Conservation (phyloP, 2,329 filamentous ascomycete genomes). For the Arachnomyces sp. region DNA sequence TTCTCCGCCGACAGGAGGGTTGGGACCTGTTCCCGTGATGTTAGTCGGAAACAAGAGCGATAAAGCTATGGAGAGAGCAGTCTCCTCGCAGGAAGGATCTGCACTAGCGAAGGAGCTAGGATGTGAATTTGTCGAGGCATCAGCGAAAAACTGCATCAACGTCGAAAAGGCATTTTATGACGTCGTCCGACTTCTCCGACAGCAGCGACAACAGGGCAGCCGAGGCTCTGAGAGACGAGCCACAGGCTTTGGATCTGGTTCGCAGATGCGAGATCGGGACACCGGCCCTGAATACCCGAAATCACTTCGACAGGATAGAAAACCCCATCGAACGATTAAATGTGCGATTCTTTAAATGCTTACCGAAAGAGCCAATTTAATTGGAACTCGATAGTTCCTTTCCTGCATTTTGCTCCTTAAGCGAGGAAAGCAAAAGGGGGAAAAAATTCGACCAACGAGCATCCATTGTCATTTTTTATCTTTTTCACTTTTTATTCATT, state of each 20-base stretch:
- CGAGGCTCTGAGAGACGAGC: slow-evolving; percentile 29
- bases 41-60: slow-evolving; percentile 98
- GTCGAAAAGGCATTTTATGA: slow-evolving; percentile 98
- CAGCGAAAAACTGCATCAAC: slow-evolving; percentile 96
- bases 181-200: slow-evolving; percentile 81
- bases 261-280: slow-evolving; percentile 27
- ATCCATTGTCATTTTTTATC: too few relatives aligned
- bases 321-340: slow-evolving; percentile 28
- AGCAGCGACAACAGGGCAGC: slow-evolving; percentile 59
- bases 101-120: slow-evolving; percentile 84
- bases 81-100: slow-evolving; percentile 91
- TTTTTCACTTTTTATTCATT: too few relatives aligned
- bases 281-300: slow-evolving; percentile 32
- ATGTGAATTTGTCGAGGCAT: slow-evolving; percentile 95
- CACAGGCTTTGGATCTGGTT: slow-evolving; percentile 26
- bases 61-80: slow-evolving; percentile 87
- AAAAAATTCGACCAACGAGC: not conserved
- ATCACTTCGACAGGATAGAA: slow-evolving; percentile 32
- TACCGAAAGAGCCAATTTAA: not conserved
- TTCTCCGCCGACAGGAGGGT: slow-evolving; percentile 32
- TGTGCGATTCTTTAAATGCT: slow-evolving; percentile 32
- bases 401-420: slow-evolving; percentile 1
- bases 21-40: slow-evolving; percentile 76
- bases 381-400: slow-evolving; percentile 6
- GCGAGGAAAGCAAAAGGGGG: slow-evolving; percentile 1